These are phyloP conservation scores for Talaromyces pinophilus DNA, from an alignment of 2,329 filamentous ascomycete genomes.

Conservation along the genomic window DNA sequence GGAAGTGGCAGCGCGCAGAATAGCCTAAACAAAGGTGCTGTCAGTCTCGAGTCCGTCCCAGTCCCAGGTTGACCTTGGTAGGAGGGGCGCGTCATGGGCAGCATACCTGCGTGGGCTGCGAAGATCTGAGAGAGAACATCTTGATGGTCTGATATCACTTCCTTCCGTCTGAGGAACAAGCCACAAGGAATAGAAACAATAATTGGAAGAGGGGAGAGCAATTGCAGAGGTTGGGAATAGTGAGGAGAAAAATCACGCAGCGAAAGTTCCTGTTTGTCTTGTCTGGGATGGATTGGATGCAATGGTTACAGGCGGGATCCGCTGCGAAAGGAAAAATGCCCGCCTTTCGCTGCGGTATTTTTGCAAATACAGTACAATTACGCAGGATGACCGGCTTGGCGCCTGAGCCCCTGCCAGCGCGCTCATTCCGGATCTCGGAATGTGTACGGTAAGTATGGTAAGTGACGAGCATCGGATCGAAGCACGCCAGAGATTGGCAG, in stretches of 20 bases:
- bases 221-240: conserved; percentile 26
- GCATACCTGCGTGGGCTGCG: conserved; percentile 44
- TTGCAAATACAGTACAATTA: conserved; percentile 2
- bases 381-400: conserved; percentile 16
- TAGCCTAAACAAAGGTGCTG: conserved; percentile 51
- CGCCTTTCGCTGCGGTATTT: conserved; percentile 20
- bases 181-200: background rate
- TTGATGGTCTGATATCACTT: conserved; percentile 28
- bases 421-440: conserved; percentile 21
- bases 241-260: conserved; percentile 22
- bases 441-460: conserved; percentile 1
- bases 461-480: conserved; percentile 22
- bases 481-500: conserved; percentile 12
- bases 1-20: conserved; percentile 56
- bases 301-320: conserved; percentile 22
- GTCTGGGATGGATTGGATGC: conserved; percentile 5
- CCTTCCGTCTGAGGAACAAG: conserved; percentile 17
- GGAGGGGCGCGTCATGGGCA: conserved; percentile 43
- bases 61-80: conserved; percentile 34
- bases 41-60: conserved; percentile 40
- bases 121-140: conserved; percentile 46
- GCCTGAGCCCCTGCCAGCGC: background rate
- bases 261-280: conserved; percentile 11
- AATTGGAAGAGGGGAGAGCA: conserved; percentile 18
- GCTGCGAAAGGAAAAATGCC: conserved; percentile 16